phyloP scores from a whole-genome alignment of 441 rosid genomes.

The Daphne laureola region DNA sequence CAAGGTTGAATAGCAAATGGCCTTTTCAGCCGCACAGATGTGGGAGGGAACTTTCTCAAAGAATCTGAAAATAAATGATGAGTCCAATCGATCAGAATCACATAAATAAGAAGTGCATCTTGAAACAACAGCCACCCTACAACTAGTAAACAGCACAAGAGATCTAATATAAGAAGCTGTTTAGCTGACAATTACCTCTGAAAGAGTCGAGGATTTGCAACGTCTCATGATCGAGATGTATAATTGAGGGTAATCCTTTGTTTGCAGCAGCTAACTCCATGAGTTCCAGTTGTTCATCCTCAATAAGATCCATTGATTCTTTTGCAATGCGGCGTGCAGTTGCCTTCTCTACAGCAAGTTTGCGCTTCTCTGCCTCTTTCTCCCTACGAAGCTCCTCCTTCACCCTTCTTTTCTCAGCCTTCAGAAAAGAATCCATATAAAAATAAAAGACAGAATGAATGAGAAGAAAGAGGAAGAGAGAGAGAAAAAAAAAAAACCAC shows the following conservation, averaged over 20 bases:
- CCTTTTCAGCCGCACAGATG: constrained; percentile 53
- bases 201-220: constrained; percentile 79
- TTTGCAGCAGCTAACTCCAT: constrained; percentile 94
- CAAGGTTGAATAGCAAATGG: constrained; percentile 88
- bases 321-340: constrained; percentile 96
- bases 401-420: constrained; percentile 89
- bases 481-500: constrained; percentile 4
- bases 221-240: constrained; percentile 77
- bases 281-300: constrained; percentile 96
- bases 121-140: neutral
- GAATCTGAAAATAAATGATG: constrained; percentile 39
- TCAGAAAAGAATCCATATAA: constrained; percentile 3
- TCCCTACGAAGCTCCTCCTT: constrained; percentile 86
- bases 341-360: constrained; percentile 91
- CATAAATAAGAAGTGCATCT: constrained; percentile 1
- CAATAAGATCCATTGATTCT: constrained; percentile 97
- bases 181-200: constrained; percentile 49
- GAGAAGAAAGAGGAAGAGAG: too few species aligned
- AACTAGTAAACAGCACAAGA: neutral
- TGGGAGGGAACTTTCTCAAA: constrained; percentile 68
- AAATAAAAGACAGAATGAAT: neutral
- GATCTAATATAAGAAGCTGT: too few species aligned
- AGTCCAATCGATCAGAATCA: constrained; percentile 9
- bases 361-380: constrained; percentile 77
- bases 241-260: constrained; percentile 68